Conservation (phyloP, 2,329 filamentous ascomycete genomes). For the Allantophomopsis lycopodina region DNA sequence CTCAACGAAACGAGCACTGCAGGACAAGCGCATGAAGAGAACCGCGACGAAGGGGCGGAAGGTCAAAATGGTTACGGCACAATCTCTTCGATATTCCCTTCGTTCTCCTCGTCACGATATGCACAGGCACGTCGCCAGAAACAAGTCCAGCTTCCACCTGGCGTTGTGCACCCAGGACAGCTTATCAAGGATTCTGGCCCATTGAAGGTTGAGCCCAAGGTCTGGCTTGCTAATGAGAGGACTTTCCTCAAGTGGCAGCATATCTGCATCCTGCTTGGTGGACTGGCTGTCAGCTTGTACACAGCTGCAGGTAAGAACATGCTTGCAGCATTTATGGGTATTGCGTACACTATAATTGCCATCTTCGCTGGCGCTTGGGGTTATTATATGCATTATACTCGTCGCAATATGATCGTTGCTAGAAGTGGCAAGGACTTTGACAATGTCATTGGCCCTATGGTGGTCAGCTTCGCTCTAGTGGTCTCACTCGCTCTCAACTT, state of each 20-base stretch:
- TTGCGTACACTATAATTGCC: conserved; percentile 71
- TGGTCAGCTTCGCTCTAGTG: conserved; percentile 69
- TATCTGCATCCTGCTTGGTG: conserved; percentile 76
- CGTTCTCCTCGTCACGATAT: conserved; percentile 72
- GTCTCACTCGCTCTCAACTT: conserved; percentile 78
- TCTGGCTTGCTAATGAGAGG: conserved; percentile 96
- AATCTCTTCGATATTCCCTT: conserved; percentile 63
- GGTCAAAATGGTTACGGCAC: conserved; percentile 33
- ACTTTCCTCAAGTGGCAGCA: conserved; percentile 99
- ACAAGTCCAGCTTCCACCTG: conserved; percentile 56
- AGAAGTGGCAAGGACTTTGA: conserved; percentile 90
- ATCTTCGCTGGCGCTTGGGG: conserved; percentile 80
- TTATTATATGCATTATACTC: conserved; percentile 65
- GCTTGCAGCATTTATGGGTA: conserved; percentile 66
- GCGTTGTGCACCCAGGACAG: conserved; percentile 69
- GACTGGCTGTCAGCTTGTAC: conserved; percentile 72
- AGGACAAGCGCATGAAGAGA: neutral
- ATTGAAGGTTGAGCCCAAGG: conserved; percentile 89
- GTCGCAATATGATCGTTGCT: conserved; percentile 67
- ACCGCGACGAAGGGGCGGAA: conserved; percentile 19
- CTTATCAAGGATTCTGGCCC: conserved; percentile 95
- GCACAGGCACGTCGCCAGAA: conserved; percentile 39
- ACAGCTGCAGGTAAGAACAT: conserved; percentile 72
- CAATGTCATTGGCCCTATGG: conserved; percentile 69
- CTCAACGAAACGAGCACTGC: conserved; percentile 5